phyloP scores from a whole-genome alignment of 2,329 filamentous ascomycete species.

The Sclerotinia nivalis region DNA sequence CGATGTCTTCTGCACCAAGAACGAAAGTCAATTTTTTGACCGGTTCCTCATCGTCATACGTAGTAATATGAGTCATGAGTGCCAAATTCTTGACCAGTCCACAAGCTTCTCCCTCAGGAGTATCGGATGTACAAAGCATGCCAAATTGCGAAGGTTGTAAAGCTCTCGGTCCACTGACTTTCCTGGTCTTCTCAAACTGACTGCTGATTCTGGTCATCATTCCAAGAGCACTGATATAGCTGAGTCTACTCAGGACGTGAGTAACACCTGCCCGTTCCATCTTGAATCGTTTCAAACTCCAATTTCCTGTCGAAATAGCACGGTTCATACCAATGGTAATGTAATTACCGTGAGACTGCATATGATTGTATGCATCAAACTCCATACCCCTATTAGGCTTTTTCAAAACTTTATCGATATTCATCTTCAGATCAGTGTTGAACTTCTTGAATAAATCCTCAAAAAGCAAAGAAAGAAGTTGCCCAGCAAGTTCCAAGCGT shows the following conservation, averaged over 20 bases:
- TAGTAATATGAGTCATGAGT: constrained; percentile 98
- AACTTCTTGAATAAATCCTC: constrained; percentile 99
- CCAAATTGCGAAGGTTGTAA: constrained; percentile 97
- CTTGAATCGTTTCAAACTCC: constrained; percentile 96
- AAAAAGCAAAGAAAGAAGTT: constrained; percentile 89
- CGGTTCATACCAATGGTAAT: constrained; percentile 94
- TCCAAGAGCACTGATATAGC: constrained; percentile 93
- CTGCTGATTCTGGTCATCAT: constrained; percentile 99
- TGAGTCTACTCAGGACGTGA: constrained; percentile 90
- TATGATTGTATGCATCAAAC: constrained; percentile 82
- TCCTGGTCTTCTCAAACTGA: constrained; percentile 98
- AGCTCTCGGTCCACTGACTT: constrained; percentile 92
- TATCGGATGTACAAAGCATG: constrained; percentile 97
- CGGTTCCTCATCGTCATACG: constrained; percentile 89
- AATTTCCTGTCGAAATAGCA: constrained; percentile 96
- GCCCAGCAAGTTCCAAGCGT: constrained; percentile 88
- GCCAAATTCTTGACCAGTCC: constrained; percentile 97
- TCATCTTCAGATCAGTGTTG: constrained; percentile 82
- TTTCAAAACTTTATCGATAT: constrained; percentile 92
- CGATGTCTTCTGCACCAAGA: constrained; percentile 80
- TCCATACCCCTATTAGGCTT: constrained; percentile 87
- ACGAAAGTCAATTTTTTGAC: constrained; percentile 84
- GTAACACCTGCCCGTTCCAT: constrained; percentile 98
- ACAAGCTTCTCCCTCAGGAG: constrained; percentile 96
- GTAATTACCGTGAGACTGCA: constrained; percentile 79